These are phyloP conservation scores for Xylaria bambusicola DNA, from an alignment of 495 filamentous ascomycete species.

Conservation along the genomic window DNA sequence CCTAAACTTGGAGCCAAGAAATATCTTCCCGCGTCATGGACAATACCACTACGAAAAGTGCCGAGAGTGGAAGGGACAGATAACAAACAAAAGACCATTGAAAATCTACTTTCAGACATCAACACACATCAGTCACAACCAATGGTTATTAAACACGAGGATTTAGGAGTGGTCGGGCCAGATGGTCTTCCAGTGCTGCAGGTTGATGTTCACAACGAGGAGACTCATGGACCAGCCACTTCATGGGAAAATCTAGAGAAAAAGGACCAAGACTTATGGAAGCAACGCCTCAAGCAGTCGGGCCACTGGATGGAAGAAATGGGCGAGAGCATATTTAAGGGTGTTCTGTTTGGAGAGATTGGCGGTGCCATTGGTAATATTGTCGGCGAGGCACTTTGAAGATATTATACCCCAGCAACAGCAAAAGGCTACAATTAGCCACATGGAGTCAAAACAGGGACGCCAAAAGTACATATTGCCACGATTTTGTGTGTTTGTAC, in stretches of 20 bases:
- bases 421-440: constrained; percentile 11
- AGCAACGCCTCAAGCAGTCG: constrained; percentile 63
- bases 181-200: constrained; percentile 30
- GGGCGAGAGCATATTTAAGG: constrained; percentile 71
- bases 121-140: constrained; percentile 25
- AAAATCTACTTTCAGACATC: constrained; percentile 27
- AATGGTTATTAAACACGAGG: constrained; percentile 28
- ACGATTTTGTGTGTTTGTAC: constrained; percentile 16
- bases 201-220: constrained; percentile 48
- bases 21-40: constrained; percentile 33
- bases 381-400: constrained; percentile 41
- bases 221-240: constrained; percentile 46
- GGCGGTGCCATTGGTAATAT: constrained; percentile 57
- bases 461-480: not conserved
- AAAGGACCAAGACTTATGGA: constrained; percentile 66
- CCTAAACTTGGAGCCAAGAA: constrained; percentile 51
- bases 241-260: constrained; percentile 67
- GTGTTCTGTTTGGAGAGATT: constrained; percentile 72
- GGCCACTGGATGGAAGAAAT: constrained; percentile 73
- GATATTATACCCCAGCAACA: constrained; percentile 1
- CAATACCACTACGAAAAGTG: constrained; percentile 25
- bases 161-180: constrained; percentile 20
- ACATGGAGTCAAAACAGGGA: not conserved
- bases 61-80: constrained; percentile 11
- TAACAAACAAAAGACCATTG: constrained; percentile 28